These are phyloP conservation scores for Pouteria campechiana DNA, from an alignment of 179 eudicot genomes.

Conservation along the genomic window DNA sequence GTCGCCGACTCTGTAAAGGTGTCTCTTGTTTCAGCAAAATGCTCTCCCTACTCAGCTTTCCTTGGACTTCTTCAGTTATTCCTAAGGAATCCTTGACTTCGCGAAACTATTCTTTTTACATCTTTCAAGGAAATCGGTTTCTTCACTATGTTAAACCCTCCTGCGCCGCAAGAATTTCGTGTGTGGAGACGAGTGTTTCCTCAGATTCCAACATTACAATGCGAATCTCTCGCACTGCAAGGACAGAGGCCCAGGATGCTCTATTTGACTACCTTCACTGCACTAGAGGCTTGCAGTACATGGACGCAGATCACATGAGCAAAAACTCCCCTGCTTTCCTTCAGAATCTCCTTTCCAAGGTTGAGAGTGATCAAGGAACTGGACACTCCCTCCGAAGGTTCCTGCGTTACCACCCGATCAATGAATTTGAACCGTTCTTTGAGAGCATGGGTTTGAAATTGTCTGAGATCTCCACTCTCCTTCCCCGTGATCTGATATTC, in stretches of 20 bases:
- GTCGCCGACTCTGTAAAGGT: too few species aligned
- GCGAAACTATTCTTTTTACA: too few species aligned
- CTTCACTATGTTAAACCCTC: too few species aligned
- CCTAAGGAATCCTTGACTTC: too few species aligned
- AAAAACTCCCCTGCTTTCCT: conserved; percentile 38
- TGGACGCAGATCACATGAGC: conserved; percentile 44
- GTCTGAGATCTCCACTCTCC: conserved; percentile 10
- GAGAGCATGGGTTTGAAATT: conserved; percentile 47
- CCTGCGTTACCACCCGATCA: conserved; percentile 39
- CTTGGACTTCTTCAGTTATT: too few species aligned
- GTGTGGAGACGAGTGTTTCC: too few species aligned
- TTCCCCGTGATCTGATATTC: conserved; percentile 33
- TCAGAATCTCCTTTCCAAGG: conserved; percentile 20
- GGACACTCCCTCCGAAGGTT: conserved; percentile 24
- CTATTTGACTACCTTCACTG: conserved; percentile 44
- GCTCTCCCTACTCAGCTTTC: too few species aligned
- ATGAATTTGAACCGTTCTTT: conserved; percentile 47
- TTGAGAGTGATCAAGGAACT: conserved; percentile 21
- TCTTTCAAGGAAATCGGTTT: too few species aligned
- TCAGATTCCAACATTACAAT: too few species aligned
- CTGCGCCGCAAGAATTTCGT: too few species aligned
- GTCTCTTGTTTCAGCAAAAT: too few species aligned
- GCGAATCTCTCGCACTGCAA: conserved; percentile 20
- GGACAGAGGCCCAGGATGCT: conserved; percentile 35
- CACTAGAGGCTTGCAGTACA: conserved; percentile 27